Evolutionary conservation across 2,329 filamentous ascomycete genomes (phyloP).

Genomic region (Fusarium napiforme): DNA sequence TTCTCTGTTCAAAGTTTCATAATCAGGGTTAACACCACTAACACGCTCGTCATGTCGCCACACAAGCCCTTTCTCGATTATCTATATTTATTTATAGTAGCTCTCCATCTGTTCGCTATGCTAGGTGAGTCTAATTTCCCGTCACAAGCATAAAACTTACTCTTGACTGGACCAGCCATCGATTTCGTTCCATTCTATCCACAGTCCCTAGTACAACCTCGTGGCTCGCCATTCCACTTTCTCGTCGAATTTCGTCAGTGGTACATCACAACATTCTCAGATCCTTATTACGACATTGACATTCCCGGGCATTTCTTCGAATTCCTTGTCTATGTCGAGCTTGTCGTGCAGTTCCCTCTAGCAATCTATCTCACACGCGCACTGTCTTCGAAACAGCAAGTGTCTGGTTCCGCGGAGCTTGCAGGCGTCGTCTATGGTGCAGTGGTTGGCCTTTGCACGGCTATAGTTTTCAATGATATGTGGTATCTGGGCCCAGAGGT

Average conservation of each 20-base stretch:
- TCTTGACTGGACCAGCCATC: neutral
- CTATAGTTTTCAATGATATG: neutral
- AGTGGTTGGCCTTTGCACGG: neutral
- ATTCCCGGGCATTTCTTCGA: neutral
- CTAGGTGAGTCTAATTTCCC: neutral
- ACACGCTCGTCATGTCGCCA: neutral
- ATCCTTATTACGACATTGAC: neutral
- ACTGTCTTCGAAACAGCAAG: neutral
- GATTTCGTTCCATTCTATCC: neutral
- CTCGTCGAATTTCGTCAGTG: neutral
- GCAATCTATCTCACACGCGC: neutral
- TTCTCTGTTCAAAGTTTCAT: neutral
- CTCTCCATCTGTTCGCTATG: neutral
- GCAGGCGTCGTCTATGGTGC: neutral
- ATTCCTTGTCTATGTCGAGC: neutral
- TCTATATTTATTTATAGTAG: neutral
- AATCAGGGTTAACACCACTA: neutral
- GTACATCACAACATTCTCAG: neutral
- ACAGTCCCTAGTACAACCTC: neutral
- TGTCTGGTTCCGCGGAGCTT: neutral
- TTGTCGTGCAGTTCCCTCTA: neutral
- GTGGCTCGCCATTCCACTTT: neutral
- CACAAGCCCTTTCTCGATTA: neutral
- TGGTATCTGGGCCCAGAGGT: neutral
- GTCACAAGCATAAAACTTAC: neutral